Evolutionary conservation across 371 early-diverging fungal genomes (phyloP).

Genomic region (Mortierella polycephala): DNA sequence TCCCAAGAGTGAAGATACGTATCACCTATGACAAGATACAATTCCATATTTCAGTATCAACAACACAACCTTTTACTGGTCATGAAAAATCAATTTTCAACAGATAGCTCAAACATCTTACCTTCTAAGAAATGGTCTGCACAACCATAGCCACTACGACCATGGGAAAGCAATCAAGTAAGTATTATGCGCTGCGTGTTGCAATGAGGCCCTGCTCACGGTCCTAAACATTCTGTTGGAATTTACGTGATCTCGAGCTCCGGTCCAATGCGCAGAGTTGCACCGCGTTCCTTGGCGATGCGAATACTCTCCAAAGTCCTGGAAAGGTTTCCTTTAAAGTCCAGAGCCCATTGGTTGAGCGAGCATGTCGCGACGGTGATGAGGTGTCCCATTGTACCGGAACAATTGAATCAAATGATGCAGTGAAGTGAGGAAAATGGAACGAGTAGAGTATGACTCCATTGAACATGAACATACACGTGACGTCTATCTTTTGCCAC

Average conservation of each 20-base stretch:
- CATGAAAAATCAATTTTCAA: not conserved
- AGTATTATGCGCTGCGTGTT: not conserved
- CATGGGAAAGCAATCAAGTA: not conserved
- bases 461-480: too few relatives aligned
- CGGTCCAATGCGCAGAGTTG: conserved; percentile 91
- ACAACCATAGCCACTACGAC: conserved; percentile 92
- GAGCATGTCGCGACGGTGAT: conserved; percentile 87
- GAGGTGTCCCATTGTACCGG: conserved; percentile 56
- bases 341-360: conserved; percentile 97
- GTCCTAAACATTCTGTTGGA: too few relatives aligned
- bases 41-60: not conserved
- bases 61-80: not conserved
- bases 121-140: conserved; percentile 97
- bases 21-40: conserved; percentile 68
- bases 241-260: conserved; percentile 94
- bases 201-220: too few relatives aligned
- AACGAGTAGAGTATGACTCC: not conserved
- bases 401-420: not conserved
- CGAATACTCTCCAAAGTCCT: conserved; percentile 89
- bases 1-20: conserved; percentile 97
- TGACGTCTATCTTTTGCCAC: too few relatives aligned
- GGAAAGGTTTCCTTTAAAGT: conserved; percentile 91
- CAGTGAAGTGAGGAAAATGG: not conserved
- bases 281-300: conserved; percentile 84
- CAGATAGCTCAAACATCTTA: conserved; percentile 24